A percentile compares a stretch with the other conserved stretches of the same genome.
phyloP scores from a whole-genome alignment of 1,284 basidiomycete genomes.

The Pseudozyma pruni region DNA sequence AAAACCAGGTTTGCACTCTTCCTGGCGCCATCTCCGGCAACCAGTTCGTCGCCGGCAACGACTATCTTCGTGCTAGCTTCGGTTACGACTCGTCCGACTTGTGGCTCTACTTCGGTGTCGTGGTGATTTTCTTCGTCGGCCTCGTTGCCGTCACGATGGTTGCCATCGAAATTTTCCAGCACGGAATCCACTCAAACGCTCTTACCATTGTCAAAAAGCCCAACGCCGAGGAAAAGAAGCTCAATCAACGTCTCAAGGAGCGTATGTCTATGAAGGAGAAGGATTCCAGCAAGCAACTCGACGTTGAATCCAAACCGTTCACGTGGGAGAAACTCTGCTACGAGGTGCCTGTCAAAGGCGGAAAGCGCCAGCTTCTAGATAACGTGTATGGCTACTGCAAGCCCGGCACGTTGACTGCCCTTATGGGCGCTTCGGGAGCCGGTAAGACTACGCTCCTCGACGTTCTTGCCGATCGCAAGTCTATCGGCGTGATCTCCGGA shows the following conservation, averaged over 20 bases:
- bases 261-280: conserved; percentile 39
- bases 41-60: conserved; percentile 37
- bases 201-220: conserved; percentile 50
- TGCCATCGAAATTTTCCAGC: conserved; percentile 47
- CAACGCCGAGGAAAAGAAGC: conserved; percentile 53
- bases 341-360: conserved; percentile 71
- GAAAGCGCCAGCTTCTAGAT: conserved; percentile 76
- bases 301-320: conserved; percentile 55
- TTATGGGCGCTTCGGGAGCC: conserved; percentile 79
- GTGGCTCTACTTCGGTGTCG: conserved; percentile 55
- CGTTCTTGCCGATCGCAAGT: conserved; percentile 80
- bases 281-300: conserved; percentile 39
- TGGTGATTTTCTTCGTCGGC: conserved; percentile 52
- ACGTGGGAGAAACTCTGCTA: conserved; percentile 70
- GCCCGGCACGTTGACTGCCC: conserved; percentile 79
- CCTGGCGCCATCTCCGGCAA: conserved; percentile 32
- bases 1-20: conserved; percentile 53
- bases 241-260: conserved; percentile 51
- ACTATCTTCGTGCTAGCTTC: conserved; percentile 47
- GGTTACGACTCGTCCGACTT: conserved; percentile 33
- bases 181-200: conserved; percentile 29
- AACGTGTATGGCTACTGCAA: conserved; percentile 84
- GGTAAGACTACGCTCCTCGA: conserved; percentile 76
- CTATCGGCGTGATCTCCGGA: conserved; percentile 80
- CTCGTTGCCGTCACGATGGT: conserved; percentile 60